Evolutionary conservation across 2,329 filamentous ascomycete genomes (phyloP).

Genomic region (Colletotrichum sojae): DNA sequence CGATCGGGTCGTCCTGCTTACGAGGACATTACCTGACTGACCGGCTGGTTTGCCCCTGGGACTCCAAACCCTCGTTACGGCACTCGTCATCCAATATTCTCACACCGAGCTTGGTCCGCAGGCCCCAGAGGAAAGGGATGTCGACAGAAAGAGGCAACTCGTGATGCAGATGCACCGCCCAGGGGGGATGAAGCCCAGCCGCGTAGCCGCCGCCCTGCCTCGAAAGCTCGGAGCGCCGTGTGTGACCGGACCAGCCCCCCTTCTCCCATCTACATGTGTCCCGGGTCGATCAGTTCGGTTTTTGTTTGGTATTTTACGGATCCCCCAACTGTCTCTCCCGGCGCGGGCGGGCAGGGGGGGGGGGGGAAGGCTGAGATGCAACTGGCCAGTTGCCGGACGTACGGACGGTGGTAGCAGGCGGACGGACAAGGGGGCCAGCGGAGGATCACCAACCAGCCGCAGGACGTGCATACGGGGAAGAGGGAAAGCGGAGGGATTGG

Average conservation of each 20-base stretch:
- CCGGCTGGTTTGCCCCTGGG: conserved; percentile 23
- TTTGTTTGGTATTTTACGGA: conserved; percentile 7
- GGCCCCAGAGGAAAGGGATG: conserved; percentile 10
- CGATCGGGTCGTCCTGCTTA: conserved; percentile 8
- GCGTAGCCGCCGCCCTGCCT: conserved; percentile 23
- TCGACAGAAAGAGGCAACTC: conserved; percentile 6
- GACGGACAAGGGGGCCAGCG: not conserved
- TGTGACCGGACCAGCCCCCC: conserved; percentile 11
- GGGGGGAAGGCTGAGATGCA: conserved; percentile 5
- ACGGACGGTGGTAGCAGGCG: conserved; percentile 1
- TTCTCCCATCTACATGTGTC: not conserved
- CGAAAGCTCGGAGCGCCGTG: conserved; percentile 32
- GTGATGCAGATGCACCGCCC: conserved; percentile 23
- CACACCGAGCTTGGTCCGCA: conserved; percentile 9
- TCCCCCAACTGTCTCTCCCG: not conserved
- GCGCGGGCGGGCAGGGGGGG: conserved; percentile 9
- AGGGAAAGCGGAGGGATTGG: not conserved
- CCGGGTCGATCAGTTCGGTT: conserved; percentile 23
- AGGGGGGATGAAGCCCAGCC: conserved; percentile 25
- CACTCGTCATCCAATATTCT: conserved; percentile 4
- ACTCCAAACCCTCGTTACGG: not conserved
- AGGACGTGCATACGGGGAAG: conserved; percentile 22
- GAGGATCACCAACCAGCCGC: conserved; percentile 25
- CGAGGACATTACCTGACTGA: conserved; percentile 21
- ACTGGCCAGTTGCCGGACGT: conserved; percentile 9